Conservation (phyloP, 768 basidiomycete species). For the Auriscalpium orientale region DNA sequence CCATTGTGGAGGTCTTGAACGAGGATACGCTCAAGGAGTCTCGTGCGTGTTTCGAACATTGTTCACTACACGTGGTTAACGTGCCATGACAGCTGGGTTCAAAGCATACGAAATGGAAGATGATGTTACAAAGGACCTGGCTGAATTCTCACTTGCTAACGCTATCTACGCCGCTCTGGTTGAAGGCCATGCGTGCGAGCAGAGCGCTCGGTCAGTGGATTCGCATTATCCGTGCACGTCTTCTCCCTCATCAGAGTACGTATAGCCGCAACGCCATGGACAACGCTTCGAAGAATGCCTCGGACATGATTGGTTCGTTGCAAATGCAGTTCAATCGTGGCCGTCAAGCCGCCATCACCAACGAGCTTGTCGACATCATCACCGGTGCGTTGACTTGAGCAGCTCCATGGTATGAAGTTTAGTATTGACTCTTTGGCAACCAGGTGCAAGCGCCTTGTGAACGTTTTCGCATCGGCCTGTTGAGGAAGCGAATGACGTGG, state of each 20-base stretch:
- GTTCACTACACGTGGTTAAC: too few species aligned
- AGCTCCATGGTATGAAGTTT: not conserved
- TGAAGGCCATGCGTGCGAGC: constrained; percentile 94
- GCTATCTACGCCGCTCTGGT: constrained; percentile 91
- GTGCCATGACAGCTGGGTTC: constrained; percentile 60
- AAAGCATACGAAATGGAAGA: constrained; percentile 97
- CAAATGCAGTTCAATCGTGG: constrained; percentile 98
- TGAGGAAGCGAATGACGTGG: not conserved
- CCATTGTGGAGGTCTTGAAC: constrained; percentile 68
- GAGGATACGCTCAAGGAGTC: constrained; percentile 76
- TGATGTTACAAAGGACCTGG: constrained; percentile 86
- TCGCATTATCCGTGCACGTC: not conserved
- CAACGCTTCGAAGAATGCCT: constrained; percentile 98
- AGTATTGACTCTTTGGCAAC: not conserved
- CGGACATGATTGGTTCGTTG: constrained; percentile 81
- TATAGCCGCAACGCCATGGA: constrained; percentile 96
- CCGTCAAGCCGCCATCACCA: constrained; percentile 96
- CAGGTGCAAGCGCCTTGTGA: constrained; percentile 45
- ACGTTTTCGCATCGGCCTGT: not conserved
- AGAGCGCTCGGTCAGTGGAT: constrained; percentile 66
- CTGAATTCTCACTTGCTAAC: constrained; percentile 95
- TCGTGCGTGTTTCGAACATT: constrained; percentile 38
- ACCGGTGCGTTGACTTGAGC: constrained; percentile 49
- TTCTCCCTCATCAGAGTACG: not conserved
- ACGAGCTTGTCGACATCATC: constrained; percentile 89